These are phyloP conservation scores for Macadamia tetraphylla DNA, from an alignment of 164 flowering plant genomes.

Conservation along the genomic window DNA sequence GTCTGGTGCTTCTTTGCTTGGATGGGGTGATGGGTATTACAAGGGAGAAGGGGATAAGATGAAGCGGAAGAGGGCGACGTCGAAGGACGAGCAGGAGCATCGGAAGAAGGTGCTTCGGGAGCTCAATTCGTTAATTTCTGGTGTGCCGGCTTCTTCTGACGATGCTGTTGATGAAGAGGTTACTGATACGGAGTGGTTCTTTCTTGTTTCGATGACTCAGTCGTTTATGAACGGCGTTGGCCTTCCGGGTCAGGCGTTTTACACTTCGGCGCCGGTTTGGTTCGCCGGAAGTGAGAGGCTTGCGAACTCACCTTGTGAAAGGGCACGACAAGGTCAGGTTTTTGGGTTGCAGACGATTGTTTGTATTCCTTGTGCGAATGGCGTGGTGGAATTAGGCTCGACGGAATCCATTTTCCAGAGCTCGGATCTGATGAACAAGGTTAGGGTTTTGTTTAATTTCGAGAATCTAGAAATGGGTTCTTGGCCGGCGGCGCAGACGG, in stretches of 20 bases:
- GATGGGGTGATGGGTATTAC: slow-evolving; percentile 94
- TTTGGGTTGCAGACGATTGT: slow-evolving; percentile 84
- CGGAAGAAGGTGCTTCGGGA: slow-evolving; percentile 74
- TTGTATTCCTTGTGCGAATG: slow-evolving; percentile 61
- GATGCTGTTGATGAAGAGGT: slow-evolving; percentile 78
- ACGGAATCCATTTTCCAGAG: slow-evolving; percentile 58
- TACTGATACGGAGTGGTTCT: slow-evolving; percentile 96
- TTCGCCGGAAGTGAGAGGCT: slow-evolving; percentile 56
- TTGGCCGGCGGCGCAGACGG: slow-evolving; percentile 24
- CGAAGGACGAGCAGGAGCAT: slow-evolving; percentile 62
- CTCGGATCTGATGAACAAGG: slow-evolving; percentile 72
- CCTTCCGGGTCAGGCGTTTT: slow-evolving; percentile 71
- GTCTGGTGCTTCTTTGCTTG: slow-evolving; percentile 44
- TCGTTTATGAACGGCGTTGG: slow-evolving; percentile 57
- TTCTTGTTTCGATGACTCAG: slow-evolving; percentile 83
- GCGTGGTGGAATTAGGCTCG: slow-evolving; percentile 91
- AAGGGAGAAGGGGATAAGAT: slow-evolving; percentile 60
- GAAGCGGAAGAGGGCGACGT: slow-evolving; percentile 20
- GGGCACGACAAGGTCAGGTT: slow-evolving; percentile 63
- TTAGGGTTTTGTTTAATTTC: slow-evolving; percentile 59
- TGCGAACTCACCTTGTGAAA: slow-evolving; percentile 43
- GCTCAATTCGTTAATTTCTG: slow-evolving; percentile 69
- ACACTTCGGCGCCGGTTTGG: slow-evolving; percentile 47
- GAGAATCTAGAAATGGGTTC: slow-evolving; percentile 25
- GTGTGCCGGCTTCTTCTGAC: slow-evolving; percentile 27